Percentiles rank a stretch among this genome's conserved stretches.
Conservation (phyloP, 2,329 filamentous ascomycete species). For the Ophiocordyceps camponoti-rufipedis region DNA sequence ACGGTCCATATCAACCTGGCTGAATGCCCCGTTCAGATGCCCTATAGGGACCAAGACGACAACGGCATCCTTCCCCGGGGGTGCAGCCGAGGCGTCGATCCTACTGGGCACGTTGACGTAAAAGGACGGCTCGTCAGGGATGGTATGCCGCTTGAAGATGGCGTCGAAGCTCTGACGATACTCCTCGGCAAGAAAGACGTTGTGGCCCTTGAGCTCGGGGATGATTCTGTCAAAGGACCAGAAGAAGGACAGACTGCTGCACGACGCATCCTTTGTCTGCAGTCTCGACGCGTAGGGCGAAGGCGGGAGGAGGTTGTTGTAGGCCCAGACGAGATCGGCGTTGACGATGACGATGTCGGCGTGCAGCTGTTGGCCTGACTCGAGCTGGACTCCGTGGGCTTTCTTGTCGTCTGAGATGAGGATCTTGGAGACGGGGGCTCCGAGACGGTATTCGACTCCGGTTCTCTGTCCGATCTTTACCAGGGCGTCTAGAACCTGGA, state of each 20-base stretch:
- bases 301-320: slow-evolving; percentile 47
- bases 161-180: slow-evolving; percentile 58
- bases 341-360: slow-evolving; percentile 56
- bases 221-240: slow-evolving; percentile 46
- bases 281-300: slow-evolving; percentile 4
- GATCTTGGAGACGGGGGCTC: slow-evolving; percentile 27
- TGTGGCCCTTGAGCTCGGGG: slow-evolving; percentile 49
- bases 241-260: slow-evolving; percentile 61
- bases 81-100: slow-evolving; percentile 49
- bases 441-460: slow-evolving; percentile 43
- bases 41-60: slow-evolving; percentile 58
- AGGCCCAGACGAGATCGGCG: slow-evolving; percentile 57
- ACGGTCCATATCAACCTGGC: too few relatives aligned
- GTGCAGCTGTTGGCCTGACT: too few relatives aligned
- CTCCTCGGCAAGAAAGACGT: slow-evolving; percentile 59
- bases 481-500: slow-evolving; percentile 40
- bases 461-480: slow-evolving; percentile 41
- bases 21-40: slow-evolving; percentile 24
- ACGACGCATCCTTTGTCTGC: slow-evolving; percentile 31
- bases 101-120: slow-evolving; percentile 62
- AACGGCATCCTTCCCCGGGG: slow-evolving; percentile 42
- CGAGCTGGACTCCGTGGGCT: slow-evolving; percentile 34
- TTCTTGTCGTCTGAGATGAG: slow-evolving; percentile 17
- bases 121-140: slow-evolving; percentile 53
- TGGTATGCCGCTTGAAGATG: slow-evolving; percentile 51